Evolutionary conservation across 2,329 filamentous ascomycete genomes (phyloP).

Genomic region (Clonostachys rhizophaga): DNA sequence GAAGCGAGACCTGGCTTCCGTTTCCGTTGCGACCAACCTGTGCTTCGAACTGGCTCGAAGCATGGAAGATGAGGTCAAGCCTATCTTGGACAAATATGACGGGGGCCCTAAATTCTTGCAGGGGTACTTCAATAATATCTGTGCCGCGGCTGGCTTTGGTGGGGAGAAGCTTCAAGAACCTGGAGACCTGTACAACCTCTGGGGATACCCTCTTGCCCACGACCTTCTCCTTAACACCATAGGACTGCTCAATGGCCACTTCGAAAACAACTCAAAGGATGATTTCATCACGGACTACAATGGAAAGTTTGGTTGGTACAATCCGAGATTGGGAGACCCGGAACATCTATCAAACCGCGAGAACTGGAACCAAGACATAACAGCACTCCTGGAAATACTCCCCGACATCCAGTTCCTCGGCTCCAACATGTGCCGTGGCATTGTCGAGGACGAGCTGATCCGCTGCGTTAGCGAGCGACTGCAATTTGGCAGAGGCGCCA

Average conservation of each 20-base stretch:
- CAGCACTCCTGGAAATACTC: neutral
- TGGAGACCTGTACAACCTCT: neutral
- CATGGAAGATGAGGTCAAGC: constrained; percentile 39
- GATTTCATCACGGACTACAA: neutral
- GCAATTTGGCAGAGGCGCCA: neutral
- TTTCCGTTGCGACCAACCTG: constrained; percentile 9
- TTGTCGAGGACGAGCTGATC: neutral
- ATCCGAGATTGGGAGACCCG: neutral
- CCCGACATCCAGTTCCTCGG: neutral
- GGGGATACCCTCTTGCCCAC: neutral
- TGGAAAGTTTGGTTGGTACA: neutral
- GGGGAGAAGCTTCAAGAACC: neutral
- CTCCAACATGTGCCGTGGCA: neutral
- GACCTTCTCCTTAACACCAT: neutral
- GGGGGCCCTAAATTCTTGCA: no score
- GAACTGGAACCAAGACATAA: neutral
- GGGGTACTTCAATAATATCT: no score
- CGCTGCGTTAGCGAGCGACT: neutral
- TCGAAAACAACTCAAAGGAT: neutral
- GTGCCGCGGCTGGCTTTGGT: no score
- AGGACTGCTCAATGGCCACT: neutral
- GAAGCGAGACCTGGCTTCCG: constrained; percentile 9
- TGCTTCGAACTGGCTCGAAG: constrained; percentile 10
- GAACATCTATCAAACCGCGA: neutral
- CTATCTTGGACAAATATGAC: no score